phyloP scores from a whole-genome alignment of 345 rosid species.

The Eutrema yunnanense region DNA sequence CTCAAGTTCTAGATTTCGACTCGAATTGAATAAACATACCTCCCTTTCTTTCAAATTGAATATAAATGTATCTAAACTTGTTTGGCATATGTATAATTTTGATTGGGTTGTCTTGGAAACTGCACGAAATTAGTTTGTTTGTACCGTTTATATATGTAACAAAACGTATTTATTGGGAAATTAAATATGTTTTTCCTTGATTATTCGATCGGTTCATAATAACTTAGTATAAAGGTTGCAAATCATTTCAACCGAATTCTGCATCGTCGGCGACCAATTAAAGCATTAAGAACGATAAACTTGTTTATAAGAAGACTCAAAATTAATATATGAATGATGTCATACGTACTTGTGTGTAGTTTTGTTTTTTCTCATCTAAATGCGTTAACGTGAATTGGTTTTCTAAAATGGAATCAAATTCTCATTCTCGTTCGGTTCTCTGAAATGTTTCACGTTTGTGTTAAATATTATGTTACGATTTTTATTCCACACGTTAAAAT shows the following conservation, averaged over 20 bases:
- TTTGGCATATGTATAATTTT: too few species aligned
- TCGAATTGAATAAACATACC: not conserved
- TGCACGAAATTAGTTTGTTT: too few species aligned
- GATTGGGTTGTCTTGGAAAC: too few species aligned
- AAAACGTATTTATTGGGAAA: too few species aligned
- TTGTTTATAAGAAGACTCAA: not conserved
- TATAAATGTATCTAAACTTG: too few species aligned
- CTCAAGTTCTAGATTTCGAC: not conserved
- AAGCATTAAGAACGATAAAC: too few species aligned
- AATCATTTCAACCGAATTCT: not conserved
- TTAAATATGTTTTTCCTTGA: not conserved
- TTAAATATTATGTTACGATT: not conserved
- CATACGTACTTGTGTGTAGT: not conserved
- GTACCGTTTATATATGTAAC: too few species aligned
- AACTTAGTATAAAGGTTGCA: not conserved
- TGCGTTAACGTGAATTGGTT: not conserved
- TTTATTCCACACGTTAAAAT: not conserved
- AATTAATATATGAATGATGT: not conserved
- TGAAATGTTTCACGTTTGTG: not conserved
- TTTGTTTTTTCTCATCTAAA: not conserved
- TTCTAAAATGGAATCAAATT: conserved; percentile 4
- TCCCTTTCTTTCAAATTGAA: not conserved
- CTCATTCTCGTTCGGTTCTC: not conserved
- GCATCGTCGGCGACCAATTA: not conserved
- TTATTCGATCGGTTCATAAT: not conserved